These are phyloP conservation scores for Tinospora cordifolia DNA, from an alignment of 164 flowering plant species.

Conservation along the genomic window DNA sequence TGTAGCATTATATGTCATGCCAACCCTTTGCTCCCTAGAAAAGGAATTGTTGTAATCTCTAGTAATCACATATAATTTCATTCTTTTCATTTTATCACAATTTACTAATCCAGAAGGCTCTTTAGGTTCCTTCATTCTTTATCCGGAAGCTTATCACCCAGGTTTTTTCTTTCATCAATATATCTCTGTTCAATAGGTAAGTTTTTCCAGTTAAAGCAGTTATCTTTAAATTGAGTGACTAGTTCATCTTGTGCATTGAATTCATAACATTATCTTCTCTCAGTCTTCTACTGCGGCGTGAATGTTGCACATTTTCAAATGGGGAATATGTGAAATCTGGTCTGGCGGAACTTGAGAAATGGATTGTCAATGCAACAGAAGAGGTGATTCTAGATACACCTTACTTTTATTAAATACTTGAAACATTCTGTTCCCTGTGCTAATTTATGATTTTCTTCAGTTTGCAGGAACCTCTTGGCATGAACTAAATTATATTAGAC, in stretches of 20 bases:
- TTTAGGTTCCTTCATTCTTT: constrained; percentile 86
- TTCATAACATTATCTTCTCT: constrained; percentile 1
- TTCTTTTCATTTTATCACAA: background rate
- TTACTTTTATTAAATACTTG: background rate
- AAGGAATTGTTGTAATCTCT: too few relatives aligned
- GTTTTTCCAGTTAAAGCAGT: constrained; percentile 2
- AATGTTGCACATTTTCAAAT: constrained; percentile 95
- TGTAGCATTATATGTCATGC: too few relatives aligned
- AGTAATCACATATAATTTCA: too few relatives aligned
- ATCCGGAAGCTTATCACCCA: constrained; percentile 88
- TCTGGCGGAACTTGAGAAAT: constrained; percentile 81
- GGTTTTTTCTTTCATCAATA: constrained; percentile 91
- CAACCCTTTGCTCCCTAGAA: too few relatives aligned
- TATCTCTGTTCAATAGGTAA: constrained; percentile 87
- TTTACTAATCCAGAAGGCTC: constrained; percentile 9
- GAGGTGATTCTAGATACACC: constrained; percentile 41
- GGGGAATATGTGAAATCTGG: constrained; percentile 98
- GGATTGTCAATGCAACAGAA: constrained; percentile 72
- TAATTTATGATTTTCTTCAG: constrained; percentile 33
- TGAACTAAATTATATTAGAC: constrained; percentile 83
- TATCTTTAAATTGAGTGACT: background rate
- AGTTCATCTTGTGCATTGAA: constrained; percentile 9
- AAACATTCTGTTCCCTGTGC: background rate
- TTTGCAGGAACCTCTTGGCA: constrained; percentile 98
- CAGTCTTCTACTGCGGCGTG: constrained; percentile 89